Evolutionary conservation across 1,284 basidiomycete species (phyloP).

Genomic region (Schizophyllum amplum): DNA sequence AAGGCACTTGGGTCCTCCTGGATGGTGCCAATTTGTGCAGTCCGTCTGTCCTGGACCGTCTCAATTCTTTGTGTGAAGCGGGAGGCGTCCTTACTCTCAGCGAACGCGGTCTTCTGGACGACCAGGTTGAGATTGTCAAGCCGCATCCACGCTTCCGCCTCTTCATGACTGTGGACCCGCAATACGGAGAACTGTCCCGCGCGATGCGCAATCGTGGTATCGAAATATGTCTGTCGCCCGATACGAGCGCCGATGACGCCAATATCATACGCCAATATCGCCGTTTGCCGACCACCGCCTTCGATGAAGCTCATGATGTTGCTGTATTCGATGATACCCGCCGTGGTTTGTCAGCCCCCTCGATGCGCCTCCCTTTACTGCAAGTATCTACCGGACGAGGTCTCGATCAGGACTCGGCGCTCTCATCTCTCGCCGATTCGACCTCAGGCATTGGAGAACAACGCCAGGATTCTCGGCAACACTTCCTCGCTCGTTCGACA

Average conservation of each 20-base stretch:
- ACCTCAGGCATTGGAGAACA: constrained; percentile 21
- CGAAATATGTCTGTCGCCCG: constrained; percentile 58
- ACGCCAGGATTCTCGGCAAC: constrained; percentile 23
- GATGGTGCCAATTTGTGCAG: constrained; percentile 95
- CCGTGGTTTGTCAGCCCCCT: constrained; percentile 25
- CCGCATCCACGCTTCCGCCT: constrained; percentile 90
- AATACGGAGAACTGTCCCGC: constrained; percentile 89
- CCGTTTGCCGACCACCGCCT: constrained; percentile 33
- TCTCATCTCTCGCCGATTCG: constrained; percentile 33
- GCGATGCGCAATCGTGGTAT: constrained; percentile 98
- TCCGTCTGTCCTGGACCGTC: constrained; percentile 91
- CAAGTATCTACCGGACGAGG: constrained; percentile 24
- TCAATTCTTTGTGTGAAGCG: constrained; percentile 94
- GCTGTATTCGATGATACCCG: constrained; percentile 26
- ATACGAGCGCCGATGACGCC: constrained; percentile 35
- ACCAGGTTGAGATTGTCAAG: constrained; percentile 64
- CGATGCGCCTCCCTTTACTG: neutral
- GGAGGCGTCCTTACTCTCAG: constrained; percentile 78
- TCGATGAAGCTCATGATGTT: constrained; percentile 5
- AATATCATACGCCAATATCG: constrained; percentile 37
- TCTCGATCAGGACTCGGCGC: constrained; percentile 40
- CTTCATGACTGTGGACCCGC: constrained; percentile 91
- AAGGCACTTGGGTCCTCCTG: constrained; percentile 86
- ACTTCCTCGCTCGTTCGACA: constrained; percentile 34
- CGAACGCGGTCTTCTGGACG: constrained; percentile 83